Evolutionary conservation across 2,329 filamentous ascomycete genomes (phyloP).

Genomic region (Colletotrichum filicis): DNA sequence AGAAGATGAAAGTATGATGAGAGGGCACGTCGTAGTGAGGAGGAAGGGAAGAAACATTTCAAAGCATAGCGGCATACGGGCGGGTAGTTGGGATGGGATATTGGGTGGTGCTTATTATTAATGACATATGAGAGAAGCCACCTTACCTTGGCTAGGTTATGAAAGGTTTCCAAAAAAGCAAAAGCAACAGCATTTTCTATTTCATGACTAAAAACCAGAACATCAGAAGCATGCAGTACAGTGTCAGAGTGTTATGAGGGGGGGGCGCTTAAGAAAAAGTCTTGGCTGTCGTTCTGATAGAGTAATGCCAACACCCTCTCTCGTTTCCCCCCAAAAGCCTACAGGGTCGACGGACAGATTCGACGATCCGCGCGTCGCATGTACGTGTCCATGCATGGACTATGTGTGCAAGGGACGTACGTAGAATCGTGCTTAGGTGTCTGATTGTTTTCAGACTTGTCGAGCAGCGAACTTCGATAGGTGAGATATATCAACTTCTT

Average conservation of each 20-base stretch:
- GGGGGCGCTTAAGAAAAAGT: not conserved
- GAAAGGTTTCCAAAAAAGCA: slow-evolving; percentile 17
- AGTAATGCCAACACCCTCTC: not conserved
- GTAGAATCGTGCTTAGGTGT: too few species aligned
- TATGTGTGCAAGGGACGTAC: too few species aligned
- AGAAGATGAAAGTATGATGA: not conserved
- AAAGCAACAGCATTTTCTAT: not conserved
- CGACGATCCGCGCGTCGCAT: too few species aligned
- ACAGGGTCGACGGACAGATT: not conserved
- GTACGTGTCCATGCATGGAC: too few species aligned
- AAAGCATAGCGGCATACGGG: not conserved
- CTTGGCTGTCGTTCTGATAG: not conserved
- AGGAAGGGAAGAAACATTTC: not conserved
- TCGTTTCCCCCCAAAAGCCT: not conserved
- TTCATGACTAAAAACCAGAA: not conserved
- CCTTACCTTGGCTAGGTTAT: not conserved
- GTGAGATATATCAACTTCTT: too few species aligned
- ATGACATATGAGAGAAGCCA: slow-evolving; percentile 18
- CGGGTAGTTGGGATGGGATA: not conserved
- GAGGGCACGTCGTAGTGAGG: not conserved
- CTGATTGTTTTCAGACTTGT: too few species aligned
- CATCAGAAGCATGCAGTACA: too few species aligned
- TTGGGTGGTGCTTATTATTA: not conserved
- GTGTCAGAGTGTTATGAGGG: too few species aligned
- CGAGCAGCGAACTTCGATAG: too few species aligned